Conservation (phyloP, 352 stramenopile species). For the Stramenopiles sp. region DNA sequence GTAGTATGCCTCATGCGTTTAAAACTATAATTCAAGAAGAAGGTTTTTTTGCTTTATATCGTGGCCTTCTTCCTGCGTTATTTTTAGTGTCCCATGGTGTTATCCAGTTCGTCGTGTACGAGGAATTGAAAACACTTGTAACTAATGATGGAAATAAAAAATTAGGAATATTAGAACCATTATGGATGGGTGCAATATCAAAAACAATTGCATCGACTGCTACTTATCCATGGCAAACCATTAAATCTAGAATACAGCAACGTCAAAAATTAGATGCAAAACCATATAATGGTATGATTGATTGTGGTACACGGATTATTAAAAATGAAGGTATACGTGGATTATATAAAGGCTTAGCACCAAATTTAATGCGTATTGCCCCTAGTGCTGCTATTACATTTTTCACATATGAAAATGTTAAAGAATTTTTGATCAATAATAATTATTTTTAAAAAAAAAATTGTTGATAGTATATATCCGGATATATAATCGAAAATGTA, state of each 20-base stretch:
- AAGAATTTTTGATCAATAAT: too few relatives aligned
- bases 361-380: slow-evolving; percentile 84
- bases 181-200: slow-evolving; percentile 47
- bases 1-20: slow-evolving; percentile 52
- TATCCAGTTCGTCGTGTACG: slow-evolving; percentile 29
- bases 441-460: too few relatives aligned
- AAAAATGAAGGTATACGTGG: slow-evolving; percentile 64
- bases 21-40: slow-evolving; percentile 40
- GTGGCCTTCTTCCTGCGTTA: slow-evolving; percentile 21
- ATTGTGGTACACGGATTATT: slow-evolving; percentile 9
- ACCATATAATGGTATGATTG: slow-evolving; percentile 5
- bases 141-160: slow-evolving; percentile 12
- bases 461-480: too few relatives aligned
- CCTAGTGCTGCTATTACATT: slow-evolving; percentile 84
- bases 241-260: slow-evolving; percentile 86
- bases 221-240: slow-evolving; percentile 86
- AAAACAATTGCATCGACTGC: slow-evolving; percentile 51
- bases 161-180: slow-evolving; percentile 29
- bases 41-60: slow-evolving; percentile 37
- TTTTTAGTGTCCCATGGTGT: not conserved
- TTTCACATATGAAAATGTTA: slow-evolving; percentile 55
- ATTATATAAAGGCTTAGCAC: slow-evolving; percentile 82
- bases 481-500: too few relatives aligned
- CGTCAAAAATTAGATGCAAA: slow-evolving; percentile 15
- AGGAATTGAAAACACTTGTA: slow-evolving; percentile 37